Percentiles rank a stretch among this genome's conserved stretches.
Evolutionary conservation across 2,329 filamentous ascomycete genomes (phyloP).

Genomic region (Pseudodiploospora longispora): DNA sequence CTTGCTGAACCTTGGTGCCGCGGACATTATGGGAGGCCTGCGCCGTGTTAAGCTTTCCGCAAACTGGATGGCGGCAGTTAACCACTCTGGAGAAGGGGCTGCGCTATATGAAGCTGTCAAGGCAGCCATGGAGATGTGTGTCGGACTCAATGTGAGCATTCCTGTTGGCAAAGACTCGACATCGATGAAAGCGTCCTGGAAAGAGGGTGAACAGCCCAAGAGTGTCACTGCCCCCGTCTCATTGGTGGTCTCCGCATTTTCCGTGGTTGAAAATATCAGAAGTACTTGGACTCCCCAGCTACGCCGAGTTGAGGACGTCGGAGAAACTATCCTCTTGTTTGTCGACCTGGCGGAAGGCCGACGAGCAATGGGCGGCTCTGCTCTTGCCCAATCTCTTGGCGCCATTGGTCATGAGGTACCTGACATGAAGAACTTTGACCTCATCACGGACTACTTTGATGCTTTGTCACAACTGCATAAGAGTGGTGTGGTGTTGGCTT

Average conservation of each 20-base stretch:
- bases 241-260: conserved; percentile 84
- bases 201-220: conserved; percentile 60
- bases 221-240: conserved; percentile 91
- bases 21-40: conserved; percentile 60
- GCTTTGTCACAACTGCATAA: conserved; percentile 61
- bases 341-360: conserved; percentile 80
- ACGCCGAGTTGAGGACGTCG: conserved; percentile 74
- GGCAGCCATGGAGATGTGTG: conserved; percentile 86
- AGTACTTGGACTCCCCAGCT: conserved; percentile 94
- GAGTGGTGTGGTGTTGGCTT: conserved; percentile 66
- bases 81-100: conserved; percentile 84
- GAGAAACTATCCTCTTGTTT: conserved; percentile 80
- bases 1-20: conserved; percentile 85
- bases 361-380: conserved; percentile 81
- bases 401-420: conserved; percentile 79
- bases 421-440: conserved; percentile 73
- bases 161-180: conserved; percentile 97
- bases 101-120: conserved; percentile 89
- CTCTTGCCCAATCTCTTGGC: conserved; percentile 80
- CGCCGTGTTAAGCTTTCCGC: conserved; percentile 80
- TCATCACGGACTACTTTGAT: conserved; percentile 86
- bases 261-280: conserved; percentile 70
- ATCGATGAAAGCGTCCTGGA: conserved; percentile 98
- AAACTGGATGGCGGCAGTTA: conserved; percentile 99
- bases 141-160: conserved; percentile 81